Conservation (phyloP, 2,329 filamentous ascomycete genomes). For the Verticillium klebahnii region DNA sequence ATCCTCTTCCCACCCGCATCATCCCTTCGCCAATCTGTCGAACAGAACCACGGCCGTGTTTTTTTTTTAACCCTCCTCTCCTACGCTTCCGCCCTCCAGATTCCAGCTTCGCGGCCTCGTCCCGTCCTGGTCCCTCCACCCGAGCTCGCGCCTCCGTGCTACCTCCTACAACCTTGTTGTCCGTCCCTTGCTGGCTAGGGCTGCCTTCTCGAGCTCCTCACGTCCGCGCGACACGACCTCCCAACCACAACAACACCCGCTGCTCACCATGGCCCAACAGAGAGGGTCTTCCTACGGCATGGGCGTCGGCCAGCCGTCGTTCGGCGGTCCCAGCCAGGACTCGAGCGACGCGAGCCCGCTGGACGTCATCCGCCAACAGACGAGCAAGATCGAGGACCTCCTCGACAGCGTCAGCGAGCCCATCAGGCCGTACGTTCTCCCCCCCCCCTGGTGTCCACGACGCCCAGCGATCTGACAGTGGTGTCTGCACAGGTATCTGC, state of each 20-base stretch:
- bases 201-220: background rate
- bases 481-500: conserved; percentile 65
- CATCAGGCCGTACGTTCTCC: conserved; percentile 77
- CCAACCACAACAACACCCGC: background rate
- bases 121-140: background rate
- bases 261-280: conserved; percentile 12
- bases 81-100: no score
- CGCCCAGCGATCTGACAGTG: conserved; percentile 1
- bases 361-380: conserved; percentile 88
- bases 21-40: background rate
- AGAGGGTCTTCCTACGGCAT: conserved; percentile 14
- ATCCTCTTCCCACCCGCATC: background rate
- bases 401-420: conserved; percentile 85
- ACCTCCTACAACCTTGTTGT: background rate
- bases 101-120: background rate
- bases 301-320: conserved; percentile 11
- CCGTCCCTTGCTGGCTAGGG: background rate
- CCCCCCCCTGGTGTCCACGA: conserved; percentile 1
- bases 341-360: conserved; percentile 64
- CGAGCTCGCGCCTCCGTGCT: background rate
- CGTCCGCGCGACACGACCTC: background rate
- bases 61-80: background rate
- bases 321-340: conserved; percentile 10
- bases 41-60: background rate
- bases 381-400: conserved; percentile 96